Evolutionary conservation across 2,329 filamentous ascomycete genomes (phyloP), one percentile per base, ranked within the genome.

Genomic region (Didymella keratinophila): DNA sequence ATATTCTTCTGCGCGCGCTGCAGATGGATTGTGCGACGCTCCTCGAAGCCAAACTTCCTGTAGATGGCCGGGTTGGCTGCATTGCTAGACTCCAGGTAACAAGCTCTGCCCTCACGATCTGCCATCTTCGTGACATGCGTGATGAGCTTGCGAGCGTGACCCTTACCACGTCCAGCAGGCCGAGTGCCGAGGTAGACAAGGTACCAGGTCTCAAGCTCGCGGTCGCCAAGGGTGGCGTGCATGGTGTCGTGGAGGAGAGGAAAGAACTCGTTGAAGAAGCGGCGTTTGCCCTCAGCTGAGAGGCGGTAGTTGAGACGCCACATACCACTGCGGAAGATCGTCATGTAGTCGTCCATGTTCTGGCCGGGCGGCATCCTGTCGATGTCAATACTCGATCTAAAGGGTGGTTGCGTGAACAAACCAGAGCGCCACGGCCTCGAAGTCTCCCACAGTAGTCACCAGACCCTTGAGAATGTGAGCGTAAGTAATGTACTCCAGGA

Each of bases 131-230:
- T 87, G 78, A 92, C 88, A 72, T 91, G 82, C 73, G 87, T 83
- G 63, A 95, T 86, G 62, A 93, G 82, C 78, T 86, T 88, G 65
- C 83, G 83, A 16, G 87, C 90, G 75, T 91, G 91, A 11, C 92
- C 91, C 67, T 88, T 88, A 46, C 90, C 86, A 60, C 89, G 86
- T 4, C 88, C 86, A 61, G 81, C 82, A 32, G 89, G 87, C 75
- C 88, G 89, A 49, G 90, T 93, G 62, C 91, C 92, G 61, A 96
- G 82, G 76, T 94, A 95, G 46, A 93, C 90, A 53, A 96, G 86
- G 75, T 95, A 95, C 83, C 91, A 95, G 71, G 85, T 87, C 60
- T 89, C 82, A 66, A 81, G 75, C 72, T 92, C 88, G 49, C 87
- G 83, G 37, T 84, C 81, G 21, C 89, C 88, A 76, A 95, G 84